Base-by-base conservation (phyloP, 192 early-diverging fungal species). In the Phycomyces blakesleeanus region DNA sequence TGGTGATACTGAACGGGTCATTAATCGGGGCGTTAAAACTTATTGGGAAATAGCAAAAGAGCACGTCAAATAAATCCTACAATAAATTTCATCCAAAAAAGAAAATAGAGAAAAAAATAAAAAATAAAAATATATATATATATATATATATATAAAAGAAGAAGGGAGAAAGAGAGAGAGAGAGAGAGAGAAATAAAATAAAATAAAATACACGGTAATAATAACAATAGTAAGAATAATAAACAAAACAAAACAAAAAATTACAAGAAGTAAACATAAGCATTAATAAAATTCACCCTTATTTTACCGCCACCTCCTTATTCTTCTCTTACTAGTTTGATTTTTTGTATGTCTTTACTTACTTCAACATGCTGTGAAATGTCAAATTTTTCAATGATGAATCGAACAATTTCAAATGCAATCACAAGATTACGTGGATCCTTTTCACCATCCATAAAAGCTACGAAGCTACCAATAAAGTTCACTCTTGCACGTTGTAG, bases 21-120 rank as follows among this genome's bases (percentile, higher is more conserved):
- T 92, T 89, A 20, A 92, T 90, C 1, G 93, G 87, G 8, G 94
- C 87, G 75, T 89, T 89, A 74, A 99, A 99, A 6, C 96, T 98
- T 71, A 99, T 98, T 1, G 98, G 98, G 67, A 99, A 99, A 78
- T 99, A 99, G 79, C 96, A 98, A 63, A 97, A 99, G 26, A 94
- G 81, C 21, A 97, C 85, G 55, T 98, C 94, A 73, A 98, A 98
- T 44, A 99, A 63, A 59, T 95, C 93, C 83, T 91, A 63, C n/a
- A n/a, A n/a, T n/a, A n/a, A n/a, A n/a, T n/a, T n/a, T n/a, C n/a
- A n/a, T n/a, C n/a, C n/a, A n/a, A n/a, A n/a, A n/a, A n/a, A n/a
- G n/a, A n/a, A n/a, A n/a, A n/a, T n/a, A n/a, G n/a, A n/a, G n/a
- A n/a, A n/a, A n/a, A n/a, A n/a, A n/a, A n/a, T n/a, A n/a, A n/a